Evolutionary conservation across 78 protist genomes (phyloP).

Genomic region (Dictyostelium intermedium): DNA sequence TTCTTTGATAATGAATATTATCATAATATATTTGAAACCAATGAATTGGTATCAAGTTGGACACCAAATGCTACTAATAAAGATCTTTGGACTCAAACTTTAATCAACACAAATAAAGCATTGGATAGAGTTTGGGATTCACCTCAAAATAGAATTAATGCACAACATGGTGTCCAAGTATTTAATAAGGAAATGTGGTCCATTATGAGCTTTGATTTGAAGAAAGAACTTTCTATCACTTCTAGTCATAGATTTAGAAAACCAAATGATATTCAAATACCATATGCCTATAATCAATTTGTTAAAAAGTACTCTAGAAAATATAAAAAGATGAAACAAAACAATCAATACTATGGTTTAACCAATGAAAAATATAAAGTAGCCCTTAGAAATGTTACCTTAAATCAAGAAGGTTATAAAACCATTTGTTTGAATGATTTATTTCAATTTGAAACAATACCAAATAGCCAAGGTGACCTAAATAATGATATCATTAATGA

Average conservation of each 20-base stretch:
- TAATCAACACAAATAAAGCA: not conserved
- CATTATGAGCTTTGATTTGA: not conserved
- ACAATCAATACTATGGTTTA: not conserved
- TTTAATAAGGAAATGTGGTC: not conserved
- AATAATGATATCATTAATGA: not conserved
- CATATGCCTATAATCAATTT: slow-evolving; percentile 2
- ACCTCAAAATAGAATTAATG: not conserved
- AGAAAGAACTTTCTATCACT: not conserved
- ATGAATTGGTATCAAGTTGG: not conserved
- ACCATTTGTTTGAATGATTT: slow-evolving; percentile 60
- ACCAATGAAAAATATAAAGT: not conserved
- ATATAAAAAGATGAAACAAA: not conserved
- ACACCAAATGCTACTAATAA: not conserved
- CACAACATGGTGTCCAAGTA: slow-evolving; percentile 11
- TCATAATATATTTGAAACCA: not conserved
- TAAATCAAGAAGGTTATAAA: not conserved
- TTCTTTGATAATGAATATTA: not conserved
- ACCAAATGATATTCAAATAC: not conserved
- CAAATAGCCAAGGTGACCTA: not conserved
- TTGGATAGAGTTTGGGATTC: not conserved
- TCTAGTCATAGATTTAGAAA: not conserved
- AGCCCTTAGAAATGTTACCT: not conserved
- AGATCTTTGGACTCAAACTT: not conserved
- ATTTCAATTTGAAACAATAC: not conserved
- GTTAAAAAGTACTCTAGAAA: not conserved